These are phyloP conservation scores for Melampsora larici-populina DNA, from an alignment of 1,284 basidiomycete genomes.

Conservation along the genomic window DNA sequence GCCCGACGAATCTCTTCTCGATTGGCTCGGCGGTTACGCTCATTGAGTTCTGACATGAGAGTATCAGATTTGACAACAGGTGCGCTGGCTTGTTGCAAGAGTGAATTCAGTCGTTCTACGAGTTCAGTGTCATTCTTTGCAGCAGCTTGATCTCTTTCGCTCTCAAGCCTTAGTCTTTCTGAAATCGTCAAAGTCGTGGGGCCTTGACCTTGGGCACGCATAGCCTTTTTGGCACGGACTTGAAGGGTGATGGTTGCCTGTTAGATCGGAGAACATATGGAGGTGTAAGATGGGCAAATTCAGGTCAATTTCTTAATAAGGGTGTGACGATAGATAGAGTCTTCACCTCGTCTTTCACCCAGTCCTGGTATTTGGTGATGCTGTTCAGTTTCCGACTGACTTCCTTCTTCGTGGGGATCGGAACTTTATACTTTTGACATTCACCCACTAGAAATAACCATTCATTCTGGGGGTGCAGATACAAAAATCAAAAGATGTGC, in stretches of 20 bases:
- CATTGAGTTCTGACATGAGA: conserved; percentile 65
- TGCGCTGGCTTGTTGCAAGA: conserved; percentile 26
- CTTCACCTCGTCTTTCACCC: conserved; percentile 40
- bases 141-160: conserved; percentile 38
- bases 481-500: not conserved
- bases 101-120: conserved; percentile 10
- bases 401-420: conserved; percentile 33
- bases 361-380: conserved; percentile 33
- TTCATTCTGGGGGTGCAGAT: conserved; percentile 15
- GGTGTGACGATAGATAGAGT: not conserved
- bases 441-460: conserved; percentile 39
- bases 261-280: conserved; percentile 7
- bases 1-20: conserved; percentile 71
- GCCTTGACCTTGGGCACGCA: conserved; percentile 36
- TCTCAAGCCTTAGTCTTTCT: conserved; percentile 31
- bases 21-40: conserved; percentile 78
- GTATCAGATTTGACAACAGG: conserved; percentile 21
- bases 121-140: conserved; percentile 19
- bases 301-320: not conserved
- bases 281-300: not conserved
- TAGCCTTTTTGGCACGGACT: conserved; percentile 37
- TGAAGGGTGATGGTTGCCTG: conserved; percentile 34
- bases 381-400: conserved; percentile 27
- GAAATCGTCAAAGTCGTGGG: conserved; percentile 22
- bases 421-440: conserved; percentile 19